These are phyloP conservation scores for Pseudogymnoascus destructans DNA, from an alignment of 2,329 filamentous ascomycete species.

Conservation along the genomic window DNA sequence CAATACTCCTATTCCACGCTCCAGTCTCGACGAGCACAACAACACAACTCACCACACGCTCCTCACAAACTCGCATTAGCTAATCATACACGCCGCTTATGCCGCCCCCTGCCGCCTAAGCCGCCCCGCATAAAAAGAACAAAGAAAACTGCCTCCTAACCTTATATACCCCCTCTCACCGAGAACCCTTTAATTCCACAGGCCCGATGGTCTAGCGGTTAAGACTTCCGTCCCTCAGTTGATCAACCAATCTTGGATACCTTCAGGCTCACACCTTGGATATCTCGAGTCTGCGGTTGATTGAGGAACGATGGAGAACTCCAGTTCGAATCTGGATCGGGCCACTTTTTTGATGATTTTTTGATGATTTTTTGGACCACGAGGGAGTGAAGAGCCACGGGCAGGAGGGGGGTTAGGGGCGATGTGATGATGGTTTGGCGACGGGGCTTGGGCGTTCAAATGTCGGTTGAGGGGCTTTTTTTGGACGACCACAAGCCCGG, in stretches of 20 bases:
- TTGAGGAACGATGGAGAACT: neutral
- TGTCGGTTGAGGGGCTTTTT: neutral
- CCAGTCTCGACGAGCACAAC: neutral
- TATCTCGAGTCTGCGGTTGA: neutral
- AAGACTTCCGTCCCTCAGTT: neutral
- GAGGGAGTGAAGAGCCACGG: neutral
- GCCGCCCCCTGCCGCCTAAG: neutral
- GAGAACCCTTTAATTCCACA: neutral
- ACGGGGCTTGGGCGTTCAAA: neutral
- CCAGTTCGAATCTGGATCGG: neutral
- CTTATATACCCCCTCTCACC: neutral
- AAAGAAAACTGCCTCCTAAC: neutral
- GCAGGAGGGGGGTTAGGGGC: neutral
- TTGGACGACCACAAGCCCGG: neutral
- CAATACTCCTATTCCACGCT: neutral
- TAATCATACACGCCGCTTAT: neutral
- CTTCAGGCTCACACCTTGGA: neutral
- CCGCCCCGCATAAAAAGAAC: neutral
- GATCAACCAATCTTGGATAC: neutral
- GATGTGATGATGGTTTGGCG: neutral
- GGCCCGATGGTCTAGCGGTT: constrained; percentile 2
- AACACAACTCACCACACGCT: neutral
- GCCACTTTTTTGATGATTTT: neutral
- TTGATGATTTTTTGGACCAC: neutral
- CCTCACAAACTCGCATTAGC: neutral